Conservation (phyloP, 2,329 filamentous ascomycete genomes). For the Talaromyces piceae region DNA sequence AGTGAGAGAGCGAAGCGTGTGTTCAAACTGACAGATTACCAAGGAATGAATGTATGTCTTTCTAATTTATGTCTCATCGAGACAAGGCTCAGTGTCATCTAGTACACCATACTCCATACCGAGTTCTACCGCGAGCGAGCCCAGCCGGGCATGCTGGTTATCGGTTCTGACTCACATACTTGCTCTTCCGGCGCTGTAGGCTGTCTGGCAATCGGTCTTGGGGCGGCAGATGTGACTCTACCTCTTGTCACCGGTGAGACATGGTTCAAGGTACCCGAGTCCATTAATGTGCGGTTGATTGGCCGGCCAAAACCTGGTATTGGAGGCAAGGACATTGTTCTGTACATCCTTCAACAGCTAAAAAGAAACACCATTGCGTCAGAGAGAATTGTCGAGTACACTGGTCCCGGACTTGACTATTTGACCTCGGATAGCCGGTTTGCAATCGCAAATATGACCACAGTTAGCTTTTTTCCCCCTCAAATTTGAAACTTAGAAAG, state of each 20-base stretch:
- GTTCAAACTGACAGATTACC: slow-evolving; percentile 41
- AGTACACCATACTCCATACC: slow-evolving; percentile 41
- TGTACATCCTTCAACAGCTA: slow-evolving; percentile 37
- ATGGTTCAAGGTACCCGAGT: slow-evolving; percentile 42
- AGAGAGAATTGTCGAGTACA: slow-evolving; percentile 41
- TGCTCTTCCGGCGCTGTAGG: slow-evolving; percentile 39
- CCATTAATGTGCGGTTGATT: slow-evolving; percentile 34
- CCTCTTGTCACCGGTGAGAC: slow-evolving; percentile 40
- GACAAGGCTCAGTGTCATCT: background rate
- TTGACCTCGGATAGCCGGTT: slow-evolving; percentile 40
- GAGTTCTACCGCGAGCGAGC: slow-evolving; percentile 40
- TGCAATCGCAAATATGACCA: slow-evolving; percentile 43
- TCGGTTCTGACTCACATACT: slow-evolving; percentile 43
- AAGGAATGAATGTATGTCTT: slow-evolving; percentile 28
- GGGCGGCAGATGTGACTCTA: slow-evolving; percentile 41
- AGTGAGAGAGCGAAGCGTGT: slow-evolving; percentile 30
- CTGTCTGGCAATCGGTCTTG: slow-evolving; percentile 39
- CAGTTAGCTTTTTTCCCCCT: slow-evolving; percentile 13
- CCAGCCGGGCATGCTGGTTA: slow-evolving; percentile 38
- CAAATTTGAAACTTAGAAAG: background rate
- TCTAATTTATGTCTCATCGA: background rate
- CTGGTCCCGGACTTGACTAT: slow-evolving; percentile 33
- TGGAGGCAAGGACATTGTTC: slow-evolving; percentile 41
- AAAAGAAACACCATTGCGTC: slow-evolving; percentile 42
- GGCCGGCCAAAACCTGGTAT: slow-evolving; percentile 30